Percentiles rank a stretch among this genome's conserved stretches.
phyloP scores from a whole-genome alignment of 148 eudicot species.

The Limonium bicolor region DNA sequence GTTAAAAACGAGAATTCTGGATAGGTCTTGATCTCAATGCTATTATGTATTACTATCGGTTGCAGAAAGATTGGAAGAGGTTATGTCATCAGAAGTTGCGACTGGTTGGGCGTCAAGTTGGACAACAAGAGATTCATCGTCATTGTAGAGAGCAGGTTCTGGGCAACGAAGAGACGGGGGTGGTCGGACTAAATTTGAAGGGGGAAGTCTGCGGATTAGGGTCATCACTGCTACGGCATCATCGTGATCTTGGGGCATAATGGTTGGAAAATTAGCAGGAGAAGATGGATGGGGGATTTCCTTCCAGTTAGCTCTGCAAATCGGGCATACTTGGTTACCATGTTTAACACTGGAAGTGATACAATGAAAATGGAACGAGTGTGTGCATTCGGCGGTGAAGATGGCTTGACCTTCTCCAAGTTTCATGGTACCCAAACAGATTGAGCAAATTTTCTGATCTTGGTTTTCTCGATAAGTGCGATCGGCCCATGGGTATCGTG shows the following conservation, averaged over 20 bases:
- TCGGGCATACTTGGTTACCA: constrained; percentile 26
- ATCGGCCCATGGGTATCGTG: too few species aligned
- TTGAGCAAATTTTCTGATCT: constrained; percentile 17
- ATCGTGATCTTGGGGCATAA: constrained; percentile 4
- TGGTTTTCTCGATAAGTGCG: too few species aligned
- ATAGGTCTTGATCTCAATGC: neutral
- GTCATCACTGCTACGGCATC: constrained; percentile 12
- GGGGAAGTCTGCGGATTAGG: constrained; percentile 14
- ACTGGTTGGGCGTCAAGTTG: too few species aligned
- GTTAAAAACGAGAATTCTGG: constrained; percentile 4
- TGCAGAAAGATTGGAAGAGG: neutral
- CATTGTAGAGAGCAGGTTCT: constrained; percentile 5
- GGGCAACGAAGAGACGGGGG: neutral
- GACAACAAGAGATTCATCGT: constrained; percentile 1
- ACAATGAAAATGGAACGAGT: constrained; percentile 24
- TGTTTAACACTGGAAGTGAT: constrained; percentile 17
- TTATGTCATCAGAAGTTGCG: neutral
- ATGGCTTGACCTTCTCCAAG: constrained; percentile 22
- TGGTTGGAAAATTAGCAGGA: neutral
- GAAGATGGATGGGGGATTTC: constrained; percentile 10
- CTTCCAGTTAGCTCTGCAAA: constrained; percentile 25
- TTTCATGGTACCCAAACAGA: constrained; percentile 15
- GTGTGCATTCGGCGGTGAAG: constrained; percentile 27
- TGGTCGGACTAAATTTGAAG: constrained; percentile 7
- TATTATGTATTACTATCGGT: neutral